Conservation (phyloP, 495 filamentous ascomycete species). For the Hypoxylon fragiforme region DNA sequence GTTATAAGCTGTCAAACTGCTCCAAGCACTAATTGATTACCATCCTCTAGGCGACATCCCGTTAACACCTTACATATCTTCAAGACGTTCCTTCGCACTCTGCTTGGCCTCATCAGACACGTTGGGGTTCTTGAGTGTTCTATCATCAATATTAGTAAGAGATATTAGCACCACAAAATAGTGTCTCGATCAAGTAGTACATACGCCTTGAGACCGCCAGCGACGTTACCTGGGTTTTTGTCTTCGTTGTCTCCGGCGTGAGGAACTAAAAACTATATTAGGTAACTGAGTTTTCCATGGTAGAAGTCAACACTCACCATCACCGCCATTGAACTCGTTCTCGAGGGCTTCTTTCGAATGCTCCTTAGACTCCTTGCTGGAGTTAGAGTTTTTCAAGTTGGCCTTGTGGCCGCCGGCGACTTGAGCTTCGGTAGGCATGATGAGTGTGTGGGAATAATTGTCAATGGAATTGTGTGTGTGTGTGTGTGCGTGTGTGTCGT, state of each 20-base stretch:
- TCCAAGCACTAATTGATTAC: no score
- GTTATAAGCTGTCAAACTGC: no score
- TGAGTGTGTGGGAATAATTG: neutral
- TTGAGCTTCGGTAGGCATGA: constrained; percentile 43
- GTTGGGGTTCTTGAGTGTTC: constrained; percentile 48
- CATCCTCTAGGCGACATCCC: no score
- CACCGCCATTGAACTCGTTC: constrained; percentile 45
- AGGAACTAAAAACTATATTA: constrained; percentile 23
- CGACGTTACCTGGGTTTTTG: constrained; percentile 50
- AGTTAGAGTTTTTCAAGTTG: constrained; percentile 53
- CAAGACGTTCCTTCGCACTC: constrained; percentile 46
- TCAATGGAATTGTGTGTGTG: neutral
- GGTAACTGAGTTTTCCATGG: neutral
- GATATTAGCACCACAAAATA: neutral
- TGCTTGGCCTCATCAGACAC: constrained; percentile 48
- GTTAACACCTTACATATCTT: constrained; percentile 43
- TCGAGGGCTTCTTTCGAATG: constrained; percentile 47
- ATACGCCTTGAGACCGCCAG: constrained; percentile 50
- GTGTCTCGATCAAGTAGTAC: no score
- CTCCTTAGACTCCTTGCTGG: constrained; percentile 40
- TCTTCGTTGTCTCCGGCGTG: constrained; percentile 31
- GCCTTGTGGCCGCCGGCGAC: constrained; percentile 54
- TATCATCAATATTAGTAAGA: constrained; percentile 7
- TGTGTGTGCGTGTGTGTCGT: no score
- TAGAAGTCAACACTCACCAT: constrained; percentile 29